Conservation (phyloP, 148 eudicot species). For the Amaranthus cruentus region DNA sequence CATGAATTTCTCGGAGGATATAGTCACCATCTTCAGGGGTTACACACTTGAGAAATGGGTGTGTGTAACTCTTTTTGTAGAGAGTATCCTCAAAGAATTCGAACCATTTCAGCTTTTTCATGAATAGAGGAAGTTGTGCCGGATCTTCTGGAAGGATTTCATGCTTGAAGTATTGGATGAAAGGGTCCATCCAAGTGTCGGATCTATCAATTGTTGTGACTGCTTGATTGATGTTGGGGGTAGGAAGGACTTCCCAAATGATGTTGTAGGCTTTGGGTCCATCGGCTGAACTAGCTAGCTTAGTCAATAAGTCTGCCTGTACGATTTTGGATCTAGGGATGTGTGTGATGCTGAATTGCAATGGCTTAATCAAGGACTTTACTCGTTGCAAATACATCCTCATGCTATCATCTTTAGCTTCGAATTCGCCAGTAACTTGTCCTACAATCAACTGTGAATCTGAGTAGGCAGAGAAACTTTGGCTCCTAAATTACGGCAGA, state of each 20-base stretch:
- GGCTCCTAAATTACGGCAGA: not conserved
- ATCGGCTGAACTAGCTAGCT: too few relatives aligned
- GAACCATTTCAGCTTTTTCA: not conserved
- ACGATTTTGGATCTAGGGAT: too few relatives aligned
- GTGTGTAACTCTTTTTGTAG: not conserved
- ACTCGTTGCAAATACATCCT: not conserved
- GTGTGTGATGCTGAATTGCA: too few relatives aligned
- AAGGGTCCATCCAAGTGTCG: too few relatives aligned
- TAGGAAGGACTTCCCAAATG: not conserved
- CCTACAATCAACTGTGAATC: not conserved
- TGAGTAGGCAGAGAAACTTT: not conserved
- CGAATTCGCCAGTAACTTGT: not conserved
- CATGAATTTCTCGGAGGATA: not conserved
- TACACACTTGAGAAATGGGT: not conserved
- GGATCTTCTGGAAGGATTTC: too few relatives aligned
- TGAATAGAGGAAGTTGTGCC: too few relatives aligned
- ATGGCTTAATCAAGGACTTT: too few relatives aligned
- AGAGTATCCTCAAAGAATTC: not conserved
- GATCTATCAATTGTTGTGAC: not conserved
- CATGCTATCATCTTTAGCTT: not conserved
- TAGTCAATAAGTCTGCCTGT: too few relatives aligned
- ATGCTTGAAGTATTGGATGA: too few relatives aligned
- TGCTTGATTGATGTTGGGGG: too few relatives aligned
- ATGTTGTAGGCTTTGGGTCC: not conserved
- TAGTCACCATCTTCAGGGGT: not conserved